phyloP scores from a whole-genome alignment of 1,284 basidiomycete species.

The Tilletia indica region DNA sequence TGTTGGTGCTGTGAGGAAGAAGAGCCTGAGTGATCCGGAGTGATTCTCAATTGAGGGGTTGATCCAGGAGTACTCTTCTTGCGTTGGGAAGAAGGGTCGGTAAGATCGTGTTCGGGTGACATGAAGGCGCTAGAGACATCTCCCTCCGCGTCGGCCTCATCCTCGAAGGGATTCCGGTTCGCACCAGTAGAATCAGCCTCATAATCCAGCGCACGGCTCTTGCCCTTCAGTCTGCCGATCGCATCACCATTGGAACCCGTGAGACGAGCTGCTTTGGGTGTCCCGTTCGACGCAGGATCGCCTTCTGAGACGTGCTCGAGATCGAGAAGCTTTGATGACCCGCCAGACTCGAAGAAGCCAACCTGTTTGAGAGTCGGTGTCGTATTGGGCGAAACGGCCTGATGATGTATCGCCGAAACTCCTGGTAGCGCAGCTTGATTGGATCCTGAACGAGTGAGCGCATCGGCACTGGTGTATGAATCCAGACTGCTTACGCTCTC shows the following conservation, averaged over 20 bases:
- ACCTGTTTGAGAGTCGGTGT: not conserved
- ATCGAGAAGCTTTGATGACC: not conserved
- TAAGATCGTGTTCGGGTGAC: constrained; percentile 1
- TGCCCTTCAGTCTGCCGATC: not conserved
- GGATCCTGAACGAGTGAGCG: not conserved
- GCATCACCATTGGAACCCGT: not conserved
- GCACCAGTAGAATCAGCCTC: not conserved
- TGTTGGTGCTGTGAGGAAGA: not conserved
- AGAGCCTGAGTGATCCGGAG: not conserved
- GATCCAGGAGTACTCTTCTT: not conserved
- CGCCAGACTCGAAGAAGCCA: constrained; percentile 11
- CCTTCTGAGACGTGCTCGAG: constrained; percentile 5
- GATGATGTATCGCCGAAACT: too few species aligned
- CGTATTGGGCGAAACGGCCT: not conserved
- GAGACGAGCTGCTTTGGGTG: not conserved
- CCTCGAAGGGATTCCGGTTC: not conserved
- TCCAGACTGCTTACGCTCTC: constrained; percentile 14
- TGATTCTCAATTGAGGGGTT: constrained; percentile 1
- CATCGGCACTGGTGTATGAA: constrained; percentile 6
- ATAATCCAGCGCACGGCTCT: not conserved
- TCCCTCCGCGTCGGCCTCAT: not conserved
- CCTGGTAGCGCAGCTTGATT: too few species aligned
- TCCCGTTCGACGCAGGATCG: constrained; percentile 13
- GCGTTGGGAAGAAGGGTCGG: not conserved
- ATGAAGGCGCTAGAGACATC: constrained; percentile 6